Evolutionary conservation across 164 flowering plant species (phyloP).

Genomic region (Brasenia schreberi): DNA sequence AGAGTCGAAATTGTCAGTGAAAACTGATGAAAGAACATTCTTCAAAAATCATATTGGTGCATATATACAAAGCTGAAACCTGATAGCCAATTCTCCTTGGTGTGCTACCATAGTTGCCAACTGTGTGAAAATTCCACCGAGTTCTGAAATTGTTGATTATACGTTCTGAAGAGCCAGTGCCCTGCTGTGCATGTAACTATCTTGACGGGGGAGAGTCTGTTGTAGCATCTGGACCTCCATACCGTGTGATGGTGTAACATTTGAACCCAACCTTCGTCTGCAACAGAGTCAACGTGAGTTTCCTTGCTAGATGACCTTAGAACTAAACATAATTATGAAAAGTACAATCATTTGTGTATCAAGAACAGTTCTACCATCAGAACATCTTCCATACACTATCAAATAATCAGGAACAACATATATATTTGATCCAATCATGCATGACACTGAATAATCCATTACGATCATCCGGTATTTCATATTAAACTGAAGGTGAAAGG

Average conservation of each 20-base stretch:
- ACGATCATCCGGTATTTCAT: too few species aligned
- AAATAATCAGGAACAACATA: too few species aligned
- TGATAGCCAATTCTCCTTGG: conserved; percentile 88
- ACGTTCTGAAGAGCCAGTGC: conserved; percentile 75
- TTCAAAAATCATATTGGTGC: not conserved
- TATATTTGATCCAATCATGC: too few species aligned
- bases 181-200: conserved; percentile 38
- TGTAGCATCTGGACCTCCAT: conserved; percentile 77
- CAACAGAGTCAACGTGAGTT: not conserved
- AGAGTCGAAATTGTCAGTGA: not conserved
- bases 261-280: conserved; percentile 68
- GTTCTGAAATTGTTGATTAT: conserved; percentile 84
- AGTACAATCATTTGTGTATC: too few species aligned
- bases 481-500: too few species aligned
- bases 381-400: too few species aligned
- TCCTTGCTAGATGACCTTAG: not conserved
- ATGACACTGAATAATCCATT: too few species aligned
- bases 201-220: conserved; percentile 71
- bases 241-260: conserved; percentile 44
- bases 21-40: not conserved
- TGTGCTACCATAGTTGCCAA: conserved; percentile 86
- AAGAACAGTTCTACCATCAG: too few species aligned
- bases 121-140: conserved; percentile 75
- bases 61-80: conserved; percentile 23
- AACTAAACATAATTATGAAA: not conserved